Evolutionary conservation across 352 stramenopile species (phyloP).

Genomic region (Lagenidium giganteum): DNA sequence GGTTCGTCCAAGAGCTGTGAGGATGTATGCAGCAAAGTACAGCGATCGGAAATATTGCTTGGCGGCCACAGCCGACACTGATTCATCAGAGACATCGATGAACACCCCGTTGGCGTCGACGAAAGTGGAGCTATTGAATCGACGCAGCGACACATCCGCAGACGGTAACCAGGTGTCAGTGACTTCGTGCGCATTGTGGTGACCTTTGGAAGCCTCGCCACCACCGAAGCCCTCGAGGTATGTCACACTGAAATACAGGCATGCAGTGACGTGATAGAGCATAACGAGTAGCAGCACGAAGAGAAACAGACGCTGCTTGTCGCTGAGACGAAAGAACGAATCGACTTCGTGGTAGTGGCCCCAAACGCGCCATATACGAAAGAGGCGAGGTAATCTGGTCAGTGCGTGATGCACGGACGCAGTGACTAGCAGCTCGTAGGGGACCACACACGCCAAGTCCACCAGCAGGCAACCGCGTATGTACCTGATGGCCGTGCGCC

Average conservation of each 20-base stretch:
- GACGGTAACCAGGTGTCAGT: constrained; percentile 30
- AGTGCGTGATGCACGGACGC: not conserved
- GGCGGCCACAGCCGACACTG: constrained; percentile 13
- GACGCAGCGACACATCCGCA: too few relatives aligned
- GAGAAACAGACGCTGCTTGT: constrained; percentile 26
- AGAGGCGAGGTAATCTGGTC: not conserved
- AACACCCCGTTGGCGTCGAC: not conserved
- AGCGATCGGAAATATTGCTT: constrained; percentile 27
- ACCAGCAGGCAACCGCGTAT: constrained; percentile 25
- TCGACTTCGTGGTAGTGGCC: constrained; percentile 27
- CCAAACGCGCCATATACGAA: constrained; percentile 12
- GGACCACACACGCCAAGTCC: constrained; percentile 38
- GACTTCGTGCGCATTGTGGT: constrained; percentile 14
- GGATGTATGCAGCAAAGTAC: constrained; percentile 28
- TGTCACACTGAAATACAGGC: constrained; percentile 31
- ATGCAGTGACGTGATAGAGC: constrained; percentile 49
- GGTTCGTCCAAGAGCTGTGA: constrained; percentile 25
- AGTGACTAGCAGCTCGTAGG: constrained; percentile 28
- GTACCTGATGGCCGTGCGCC: constrained; percentile 32
- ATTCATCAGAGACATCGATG: constrained; percentile 1
- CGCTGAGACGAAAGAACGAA: constrained; percentile 36
- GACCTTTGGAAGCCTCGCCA: too few relatives aligned
- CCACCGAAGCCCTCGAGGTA: constrained; percentile 29
- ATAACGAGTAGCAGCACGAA: constrained; percentile 35
- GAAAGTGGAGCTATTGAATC: constrained; percentile 16